Conservation (phyloP, 108 stramenopile genomes). For the Cyclotella distinguenda region DNA sequence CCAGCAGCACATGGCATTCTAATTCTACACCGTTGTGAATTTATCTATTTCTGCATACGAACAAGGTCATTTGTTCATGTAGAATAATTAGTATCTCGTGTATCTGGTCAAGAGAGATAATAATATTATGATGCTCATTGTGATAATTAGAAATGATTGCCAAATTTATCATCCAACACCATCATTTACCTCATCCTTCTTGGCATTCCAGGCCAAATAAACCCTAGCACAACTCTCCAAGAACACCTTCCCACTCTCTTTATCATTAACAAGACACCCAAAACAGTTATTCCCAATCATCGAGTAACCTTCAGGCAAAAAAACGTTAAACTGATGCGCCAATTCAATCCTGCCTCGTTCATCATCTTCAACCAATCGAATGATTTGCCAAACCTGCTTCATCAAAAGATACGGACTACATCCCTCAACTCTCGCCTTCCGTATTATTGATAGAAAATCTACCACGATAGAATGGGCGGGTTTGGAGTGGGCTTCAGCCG, state of each 20-base stretch:
- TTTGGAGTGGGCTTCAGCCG: conserved; percentile 8
- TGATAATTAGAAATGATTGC: not conserved
- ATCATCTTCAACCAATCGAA: conserved; percentile 1
- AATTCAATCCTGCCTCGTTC: not conserved
- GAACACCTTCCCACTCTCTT: not conserved
- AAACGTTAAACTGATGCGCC: conserved; percentile 18
- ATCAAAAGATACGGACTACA: conserved; percentile 6
- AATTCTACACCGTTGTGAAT: no score
- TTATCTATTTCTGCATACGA: no score
- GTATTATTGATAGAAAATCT: conserved; percentile 20
- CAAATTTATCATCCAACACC: not conserved
- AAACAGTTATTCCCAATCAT: conserved; percentile 24
- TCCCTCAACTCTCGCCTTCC: conserved; percentile 4
- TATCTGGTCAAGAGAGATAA: no score
- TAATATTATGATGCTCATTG: not conserved
- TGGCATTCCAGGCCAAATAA: not conserved
- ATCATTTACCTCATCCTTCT: not conserved
- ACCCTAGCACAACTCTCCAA: conserved; percentile 27
- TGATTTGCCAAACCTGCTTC: conserved; percentile 16
- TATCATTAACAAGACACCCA: not conserved
- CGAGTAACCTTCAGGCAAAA: conserved; percentile 31
- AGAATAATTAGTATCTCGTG: no score
- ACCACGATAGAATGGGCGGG: conserved; percentile 2
- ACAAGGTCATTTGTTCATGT: no score
- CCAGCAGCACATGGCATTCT: no score